Evolutionary conservation across 1,284 basidiomycete genomes (phyloP).

Genomic region (Abortiporus biennis): DNA sequence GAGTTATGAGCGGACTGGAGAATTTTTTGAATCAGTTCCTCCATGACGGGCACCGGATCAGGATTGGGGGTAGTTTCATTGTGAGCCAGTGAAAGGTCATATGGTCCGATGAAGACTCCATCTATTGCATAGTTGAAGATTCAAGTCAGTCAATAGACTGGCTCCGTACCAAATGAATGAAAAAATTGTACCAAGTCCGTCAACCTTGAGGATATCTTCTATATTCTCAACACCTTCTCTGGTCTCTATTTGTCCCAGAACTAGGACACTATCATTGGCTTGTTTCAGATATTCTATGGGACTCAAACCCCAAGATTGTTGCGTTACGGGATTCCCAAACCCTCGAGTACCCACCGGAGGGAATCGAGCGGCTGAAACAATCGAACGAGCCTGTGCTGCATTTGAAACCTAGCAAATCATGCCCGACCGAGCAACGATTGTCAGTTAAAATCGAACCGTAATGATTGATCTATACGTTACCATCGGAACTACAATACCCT

Average conservation of each 20-base stretch:
- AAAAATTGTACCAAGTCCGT: conserved; percentile 60
- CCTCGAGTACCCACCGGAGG: conserved; percentile 53
- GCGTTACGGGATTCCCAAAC: conserved; percentile 57
- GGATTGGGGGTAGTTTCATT: conserved; percentile 55
- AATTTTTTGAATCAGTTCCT: conserved; percentile 55
- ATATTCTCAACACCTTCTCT: conserved; percentile 53
- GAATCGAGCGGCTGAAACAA: conserved; percentile 51
- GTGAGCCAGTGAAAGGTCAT: conserved; percentile 56
- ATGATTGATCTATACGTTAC: too few relatives aligned
- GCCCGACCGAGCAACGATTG: too few relatives aligned
- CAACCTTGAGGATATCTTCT: conserved; percentile 54
- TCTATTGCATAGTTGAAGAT: too few relatives aligned
- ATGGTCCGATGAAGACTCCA: conserved; percentile 63
- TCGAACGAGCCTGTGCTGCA: conserved; percentile 46
- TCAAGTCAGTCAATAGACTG: too few relatives aligned
- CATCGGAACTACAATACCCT: conserved; percentile 61
- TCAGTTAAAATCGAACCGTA: background rate
- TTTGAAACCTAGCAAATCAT: conserved; percentile 44
- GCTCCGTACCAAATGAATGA: too few relatives aligned
- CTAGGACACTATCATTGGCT: conserved; percentile 51
- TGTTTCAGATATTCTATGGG: conserved; percentile 43
- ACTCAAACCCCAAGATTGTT: conserved; percentile 46
- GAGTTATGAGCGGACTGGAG: conserved; percentile 45
- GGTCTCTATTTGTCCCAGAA: conserved; percentile 68
- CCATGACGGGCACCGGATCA: conserved; percentile 56